Base-by-base conservation (phyloP, 331 rosid species). In the Prunus yedoensis region DNA sequence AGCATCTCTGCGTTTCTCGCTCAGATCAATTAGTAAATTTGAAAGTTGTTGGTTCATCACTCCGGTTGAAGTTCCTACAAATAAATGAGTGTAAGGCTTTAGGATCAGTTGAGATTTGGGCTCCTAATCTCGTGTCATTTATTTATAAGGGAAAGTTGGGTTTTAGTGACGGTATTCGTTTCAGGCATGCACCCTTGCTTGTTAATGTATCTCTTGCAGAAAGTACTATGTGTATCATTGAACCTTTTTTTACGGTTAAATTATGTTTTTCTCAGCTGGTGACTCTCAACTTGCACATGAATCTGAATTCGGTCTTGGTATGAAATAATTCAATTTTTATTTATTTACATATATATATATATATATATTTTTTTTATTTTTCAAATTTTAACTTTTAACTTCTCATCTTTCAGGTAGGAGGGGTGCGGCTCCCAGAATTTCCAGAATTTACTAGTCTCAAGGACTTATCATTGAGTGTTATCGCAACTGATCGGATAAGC, bases 111-210 rank as follows among this genome's bases (percentile, higher is more conserved):
- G 46, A 35, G 25, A 64, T 64, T 32, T 64, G 49, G 35, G 49
- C 68, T 41, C 50, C 68, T 32, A 64, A 64, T 64, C 68, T 64
- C 5, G 68, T 16, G 50, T 64, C 68, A 4, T 64, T 64, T 38
- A 18, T 38, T 16, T 35, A 64, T 15, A 16, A 18, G 1, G 68
- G 68, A 3, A 5, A 3, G 10, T 4, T 23, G 35, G 35, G 35
- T 32, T 63, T 17, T 63, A 9, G 47, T 32, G 4, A 47, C 3
- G 16, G 68, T 0, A 63, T 63, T 32, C 21, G 18, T 35, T 17
- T 35, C 5, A 35, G 16, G 2, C 68, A 35, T 35, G 68, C 49
- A 63, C 68, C 68, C 6, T 32, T 16, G 13, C 49, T 32, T 35
- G 68, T 63, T 11, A 17, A 64, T 5, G 47, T 64, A 16, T 9